Evolutionary conservation across 805 yeast species (phyloP).

Genomic region (Zygosaccharomyces gambellarensis): DNA sequence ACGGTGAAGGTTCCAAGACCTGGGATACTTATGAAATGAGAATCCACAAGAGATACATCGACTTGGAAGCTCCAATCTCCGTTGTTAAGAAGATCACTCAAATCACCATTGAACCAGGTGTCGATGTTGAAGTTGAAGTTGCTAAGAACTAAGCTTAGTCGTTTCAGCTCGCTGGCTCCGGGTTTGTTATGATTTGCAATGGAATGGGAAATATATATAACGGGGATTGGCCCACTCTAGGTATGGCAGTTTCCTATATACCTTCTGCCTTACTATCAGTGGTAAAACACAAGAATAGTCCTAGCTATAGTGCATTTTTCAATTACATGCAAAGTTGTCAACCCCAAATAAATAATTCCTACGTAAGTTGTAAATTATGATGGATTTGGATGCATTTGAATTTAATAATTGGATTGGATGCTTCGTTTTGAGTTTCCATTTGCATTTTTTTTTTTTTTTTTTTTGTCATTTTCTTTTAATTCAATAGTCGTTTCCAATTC

Average conservation of each 20-base stretch:
- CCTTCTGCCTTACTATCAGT: constrained; percentile 39
- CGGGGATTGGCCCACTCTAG: constrained; percentile 35
- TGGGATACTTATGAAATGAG: constrained; percentile 99
- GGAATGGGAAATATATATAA: constrained; percentile 1
- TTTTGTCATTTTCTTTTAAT: not conserved
- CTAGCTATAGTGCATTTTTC: not conserved
- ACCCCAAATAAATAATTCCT: not conserved
- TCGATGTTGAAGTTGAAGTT: constrained; percentile 91
- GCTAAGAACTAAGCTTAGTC: constrained; percentile 38
- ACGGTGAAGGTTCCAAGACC: constrained; percentile 99
- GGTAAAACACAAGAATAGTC: constrained; percentile 26
- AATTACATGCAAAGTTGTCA: not conserved
- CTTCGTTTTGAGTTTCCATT: not conserved
- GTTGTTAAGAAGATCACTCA: constrained; percentile 93
- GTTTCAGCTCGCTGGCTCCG: constrained; percentile 1
- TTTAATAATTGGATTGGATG: not conserved
- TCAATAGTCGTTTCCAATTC: not conserved
- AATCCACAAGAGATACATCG: constrained; percentile 99
- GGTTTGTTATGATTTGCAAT: constrained; percentile 2
- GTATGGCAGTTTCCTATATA: constrained; percentile 36
- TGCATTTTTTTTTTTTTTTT: not conserved
- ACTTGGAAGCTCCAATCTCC: constrained; percentile 93
- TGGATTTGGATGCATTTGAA: constrained; percentile 1
- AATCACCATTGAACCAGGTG: constrained; percentile 99
- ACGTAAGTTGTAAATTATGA: constrained; percentile 3